phyloP scores from a whole-genome alignment of 768 basidiomycete genomes.

The Tricholoma flavovirens region DNA sequence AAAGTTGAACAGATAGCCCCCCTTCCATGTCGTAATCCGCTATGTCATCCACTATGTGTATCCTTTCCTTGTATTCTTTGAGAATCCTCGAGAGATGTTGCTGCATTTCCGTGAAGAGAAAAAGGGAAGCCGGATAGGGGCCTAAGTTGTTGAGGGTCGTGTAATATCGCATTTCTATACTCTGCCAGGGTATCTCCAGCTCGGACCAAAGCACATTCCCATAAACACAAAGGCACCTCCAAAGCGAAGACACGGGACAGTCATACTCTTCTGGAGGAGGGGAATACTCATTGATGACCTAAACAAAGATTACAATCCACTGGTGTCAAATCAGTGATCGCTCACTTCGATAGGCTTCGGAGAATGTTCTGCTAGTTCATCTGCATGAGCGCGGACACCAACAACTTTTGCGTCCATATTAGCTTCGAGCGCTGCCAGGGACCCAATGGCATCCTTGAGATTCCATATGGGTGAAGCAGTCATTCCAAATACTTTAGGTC shows the following conservation, averaged over 20 bases:
- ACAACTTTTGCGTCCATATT: constrained; percentile 73
- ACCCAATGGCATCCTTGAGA: constrained; percentile 57
- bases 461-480: constrained; percentile 90
- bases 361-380: constrained; percentile 57
- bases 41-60: neutral
- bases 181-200: constrained; percentile 52
- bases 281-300: constrained; percentile 57
- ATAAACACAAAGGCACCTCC: constrained; percentile 31
- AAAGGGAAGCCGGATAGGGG: constrained; percentile 70
- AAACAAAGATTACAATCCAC: constrained; percentile 2
- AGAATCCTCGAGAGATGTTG: constrained; percentile 40
- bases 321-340: neutral
- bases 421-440: constrained; percentile 57
- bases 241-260: constrained; percentile 47
- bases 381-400: constrained; percentile 63
- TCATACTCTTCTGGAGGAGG: constrained; percentile 46
- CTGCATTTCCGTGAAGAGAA: constrained; percentile 55
- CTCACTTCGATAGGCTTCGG: constrained; percentile 64
- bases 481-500: constrained; percentile 92
- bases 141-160: constrained; percentile 61
- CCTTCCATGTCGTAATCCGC: constrained; percentile 15
- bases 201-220: constrained; percentile 40
- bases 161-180: constrained; percentile 57
- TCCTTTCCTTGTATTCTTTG: constrained; percentile 13
- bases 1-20: constrained; percentile 12